Conservation (phyloP, 441 rosid genomes). For the Geranium incanum region DNA sequence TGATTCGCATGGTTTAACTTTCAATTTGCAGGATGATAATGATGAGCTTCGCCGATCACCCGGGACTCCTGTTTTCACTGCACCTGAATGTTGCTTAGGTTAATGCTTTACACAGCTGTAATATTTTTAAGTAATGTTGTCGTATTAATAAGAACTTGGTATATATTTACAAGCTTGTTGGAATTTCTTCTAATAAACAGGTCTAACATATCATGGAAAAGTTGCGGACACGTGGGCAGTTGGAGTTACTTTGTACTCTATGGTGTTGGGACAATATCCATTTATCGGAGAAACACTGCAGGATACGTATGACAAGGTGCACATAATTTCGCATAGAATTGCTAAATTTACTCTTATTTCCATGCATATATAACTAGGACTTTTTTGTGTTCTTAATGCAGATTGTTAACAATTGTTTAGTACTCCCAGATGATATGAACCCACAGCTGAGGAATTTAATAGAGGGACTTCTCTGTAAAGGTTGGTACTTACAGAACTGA, state of each 20-base stretch:
- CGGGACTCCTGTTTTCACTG: constrained; percentile 98
- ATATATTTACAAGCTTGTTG: not conserved
- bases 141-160: not conserved
- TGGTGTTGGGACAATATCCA: constrained; percentile 77
- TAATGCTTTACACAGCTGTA: constrained; percentile 16
- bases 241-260: constrained; percentile 81
- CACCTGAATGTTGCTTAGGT: constrained; percentile 98
- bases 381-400: constrained; percentile 23
- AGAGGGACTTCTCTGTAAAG: constrained; percentile 87
- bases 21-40: constrained; percentile 57
- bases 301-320: constrained; percentile 89
- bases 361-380: not conserved
- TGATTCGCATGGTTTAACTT: not conserved
- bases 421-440: constrained; percentile 56
- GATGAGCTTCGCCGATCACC: constrained; percentile 97
- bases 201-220: constrained; percentile 72
- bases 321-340: constrained; percentile 1
- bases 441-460: constrained; percentile 57
- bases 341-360: not conserved
- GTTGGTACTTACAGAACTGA: constrained; percentile 28
- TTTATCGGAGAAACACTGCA: constrained; percentile 87
- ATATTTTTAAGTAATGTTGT: not conserved
- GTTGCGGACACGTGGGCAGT: constrained; percentile 96
- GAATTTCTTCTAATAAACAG: constrained; percentile 32
- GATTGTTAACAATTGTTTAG: constrained; percentile 72